Evolutionary conservation across 805 yeast species (phyloP), one percentile per base, ranked within the genome.

Genomic region (Wickerhamomyces ciferrii): DNA sequence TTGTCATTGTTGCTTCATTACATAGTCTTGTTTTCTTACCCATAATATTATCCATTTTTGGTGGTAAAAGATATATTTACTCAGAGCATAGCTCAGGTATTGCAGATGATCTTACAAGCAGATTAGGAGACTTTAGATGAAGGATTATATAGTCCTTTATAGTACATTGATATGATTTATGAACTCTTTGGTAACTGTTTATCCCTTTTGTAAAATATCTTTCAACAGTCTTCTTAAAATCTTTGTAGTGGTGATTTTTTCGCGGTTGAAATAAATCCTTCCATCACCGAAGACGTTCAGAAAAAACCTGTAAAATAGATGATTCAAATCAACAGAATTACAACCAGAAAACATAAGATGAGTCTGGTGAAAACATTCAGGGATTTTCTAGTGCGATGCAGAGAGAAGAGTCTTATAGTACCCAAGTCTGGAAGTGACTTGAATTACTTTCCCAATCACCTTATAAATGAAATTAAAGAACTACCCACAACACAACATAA

Each of bases 21-120:
- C 97, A 92, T 62, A 78, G 94, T 4, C 71, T 92, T 44, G 74
- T 87, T 35, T 78, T 92, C 47, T 69, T 92, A 44, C 99, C 99
- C 0, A 78, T 88, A 5, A 61, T 84, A 24, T 69, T 92, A 36
- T 75, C 88, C 23, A 66, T 71, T 43, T 70, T 73, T 53, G 95
- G 94, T 11, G 86, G 87, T 13, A 65, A 68, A 39, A 76, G 78
- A 34, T 82, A 78, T 54, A 62, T 69, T 21, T 68, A 59, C 46
- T 64, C 69, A 35, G 69, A 65, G 48, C 60, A 52, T 46, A 54
- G 62, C 45, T 59, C 63, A 20, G 60, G 65, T 25, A 59, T 62
- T 43, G 61, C 67, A 25, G 63, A 65, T 53, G 65, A 60, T 42
- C 45, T 63, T 43, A 53, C 56, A 37, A 43, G 53, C 24, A 39